Evolutionary conservation across 129 eudicot genomes (phyloP).

Genomic region (Flaveria brownii): DNA sequence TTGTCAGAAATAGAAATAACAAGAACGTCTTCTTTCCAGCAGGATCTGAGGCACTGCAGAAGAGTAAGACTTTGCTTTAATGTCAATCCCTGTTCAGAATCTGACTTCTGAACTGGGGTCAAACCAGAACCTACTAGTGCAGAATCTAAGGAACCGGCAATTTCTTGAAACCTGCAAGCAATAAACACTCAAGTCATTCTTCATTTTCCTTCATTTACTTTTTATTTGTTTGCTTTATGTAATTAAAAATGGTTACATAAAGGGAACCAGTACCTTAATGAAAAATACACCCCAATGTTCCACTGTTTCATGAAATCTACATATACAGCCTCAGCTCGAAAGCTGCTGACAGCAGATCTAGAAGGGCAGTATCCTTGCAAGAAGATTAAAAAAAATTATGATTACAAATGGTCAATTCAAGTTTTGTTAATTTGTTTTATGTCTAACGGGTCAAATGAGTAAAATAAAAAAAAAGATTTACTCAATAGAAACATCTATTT

Average conservation of each 20-base stretch:
- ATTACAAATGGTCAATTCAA: not conserved
- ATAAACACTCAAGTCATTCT: conserved; percentile 20
- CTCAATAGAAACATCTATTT: not conserved
- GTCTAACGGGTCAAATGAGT: not conserved
- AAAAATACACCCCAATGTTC: conserved; percentile 95
- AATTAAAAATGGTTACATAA: not conserved
- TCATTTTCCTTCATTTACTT: conserved; percentile 12
- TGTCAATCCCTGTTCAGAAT: conserved; percentile 44
- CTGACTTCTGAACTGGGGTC: conserved; percentile 45
- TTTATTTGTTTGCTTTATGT: not conserved
- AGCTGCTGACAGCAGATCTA: conserved; percentile 71
- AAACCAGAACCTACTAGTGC: conserved; percentile 60
- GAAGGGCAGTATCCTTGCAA: conserved; percentile 80
- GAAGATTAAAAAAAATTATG: conserved; percentile 1
- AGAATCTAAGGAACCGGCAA: conserved; percentile 93
- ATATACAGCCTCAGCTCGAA: conserved; percentile 79
- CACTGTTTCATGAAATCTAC: conserved; percentile 91
- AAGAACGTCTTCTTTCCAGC: conserved; percentile 96
- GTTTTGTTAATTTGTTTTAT: not conserved
- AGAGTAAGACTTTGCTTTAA: conserved; percentile 83
- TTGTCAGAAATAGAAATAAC: conserved; percentile 88
- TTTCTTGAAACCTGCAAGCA: conserved; percentile 86
- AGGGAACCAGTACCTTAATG: conserved; percentile 59
- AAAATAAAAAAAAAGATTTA: not conserved
- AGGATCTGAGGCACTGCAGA: conserved; percentile 81